Base-by-base conservation (phyloP, 116 monocot species). In the Phalaenopsis hybrid region DNA sequence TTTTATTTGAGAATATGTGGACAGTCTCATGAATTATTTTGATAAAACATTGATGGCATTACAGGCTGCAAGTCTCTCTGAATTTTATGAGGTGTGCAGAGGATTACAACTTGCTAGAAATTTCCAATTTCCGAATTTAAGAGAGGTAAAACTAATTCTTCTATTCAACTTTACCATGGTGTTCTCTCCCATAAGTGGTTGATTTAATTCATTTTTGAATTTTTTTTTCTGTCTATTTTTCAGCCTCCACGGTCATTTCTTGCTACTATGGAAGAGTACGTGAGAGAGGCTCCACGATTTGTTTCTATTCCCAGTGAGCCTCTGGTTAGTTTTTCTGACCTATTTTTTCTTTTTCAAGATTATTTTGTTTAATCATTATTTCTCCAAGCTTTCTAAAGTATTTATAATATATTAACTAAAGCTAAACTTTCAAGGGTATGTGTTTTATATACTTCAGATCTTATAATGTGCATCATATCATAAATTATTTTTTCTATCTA, bases 21-120 rank as follows among this genome's bases (percentile, higher is more conserved):
- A 28, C 28, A 0, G 28, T 28, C 28, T 18, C 1, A 4, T 58
- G 15, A 58, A 58, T 58, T 58, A 20, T 20, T 58, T 58, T 58
- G 58, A 20, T 6, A 58, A 58, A 58, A 58, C 58, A 5, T 6
- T 12, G 15, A 58, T 58, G 58, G 15, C 12, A 0, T 12, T 89
- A 83, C 86, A 98, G 95, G 94, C 92, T 67, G 92, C 89, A 79
- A 91, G 86, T 76, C 85, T 98, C 49, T 92, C 95, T 4, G 93
- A 98, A 81, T 98, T 98, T 78, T 95, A 98, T 82, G 98, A 98
- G 88, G 86, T 94, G 21, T 98, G 95, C 74, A 95, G 90, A 87
- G 89, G 82, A 58, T 86, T 98, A 83, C 93, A 93, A 86, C 76
- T 94, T 78, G 45, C 89, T 93, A 63, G 92, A 91, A 80, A 96